A percentile compares a stretch with the other conserved stretches of the same genome.
phyloP scores from a whole-genome alignment of 495 filamentous ascomycete species.

The Endocarpon pusillum region DNA sequence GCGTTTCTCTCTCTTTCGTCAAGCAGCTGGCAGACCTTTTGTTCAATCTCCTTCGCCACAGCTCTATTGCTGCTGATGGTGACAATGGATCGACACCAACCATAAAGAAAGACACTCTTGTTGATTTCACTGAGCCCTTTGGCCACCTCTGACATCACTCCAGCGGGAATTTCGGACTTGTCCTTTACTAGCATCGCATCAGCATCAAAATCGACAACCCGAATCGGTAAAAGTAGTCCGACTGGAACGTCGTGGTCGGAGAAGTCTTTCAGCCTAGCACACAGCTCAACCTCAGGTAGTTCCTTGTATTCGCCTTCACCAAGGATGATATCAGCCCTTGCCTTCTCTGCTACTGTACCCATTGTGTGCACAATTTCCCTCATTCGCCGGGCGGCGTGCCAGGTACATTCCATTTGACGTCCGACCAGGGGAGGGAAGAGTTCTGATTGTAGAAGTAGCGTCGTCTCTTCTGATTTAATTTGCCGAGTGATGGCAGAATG shows the following conservation, averaged over 20 bases:
- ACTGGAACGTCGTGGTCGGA: constrained; percentile 35
- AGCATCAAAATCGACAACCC: constrained; percentile 21
- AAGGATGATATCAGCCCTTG: constrained; percentile 37
- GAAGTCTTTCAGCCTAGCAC: constrained; percentile 25
- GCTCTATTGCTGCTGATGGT: constrained; percentile 52
- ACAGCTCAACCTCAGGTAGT: constrained; percentile 14
- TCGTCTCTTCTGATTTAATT: constrained; percentile 43
- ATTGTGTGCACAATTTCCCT: constrained; percentile 49
- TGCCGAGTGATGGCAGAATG: constrained; percentile 43
- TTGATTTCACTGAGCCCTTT: constrained; percentile 43
- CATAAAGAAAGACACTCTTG: constrained; percentile 48
- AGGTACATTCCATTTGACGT: constrained; percentile 40
- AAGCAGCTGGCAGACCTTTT: too few species aligned
- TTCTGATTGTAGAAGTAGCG: constrained; percentile 39
- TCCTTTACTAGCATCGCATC: constrained; percentile 13
- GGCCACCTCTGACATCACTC: constrained; percentile 22
- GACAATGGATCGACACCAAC: constrained; percentile 40
- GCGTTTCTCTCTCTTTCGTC: constrained; percentile 24
- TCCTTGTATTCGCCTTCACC: constrained; percentile 15
- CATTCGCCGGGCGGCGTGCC: constrained; percentile 44
- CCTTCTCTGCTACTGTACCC: constrained; percentile 44
- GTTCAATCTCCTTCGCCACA: constrained; percentile 45
- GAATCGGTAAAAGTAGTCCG: constrained; percentile 34
- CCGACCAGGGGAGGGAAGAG: constrained; percentile 44
- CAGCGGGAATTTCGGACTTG: constrained; percentile 17